Evolutionary conservation across 2,329 filamentous ascomycete species (phyloP).

Genomic region (Coniochaeta sp.): DNA sequence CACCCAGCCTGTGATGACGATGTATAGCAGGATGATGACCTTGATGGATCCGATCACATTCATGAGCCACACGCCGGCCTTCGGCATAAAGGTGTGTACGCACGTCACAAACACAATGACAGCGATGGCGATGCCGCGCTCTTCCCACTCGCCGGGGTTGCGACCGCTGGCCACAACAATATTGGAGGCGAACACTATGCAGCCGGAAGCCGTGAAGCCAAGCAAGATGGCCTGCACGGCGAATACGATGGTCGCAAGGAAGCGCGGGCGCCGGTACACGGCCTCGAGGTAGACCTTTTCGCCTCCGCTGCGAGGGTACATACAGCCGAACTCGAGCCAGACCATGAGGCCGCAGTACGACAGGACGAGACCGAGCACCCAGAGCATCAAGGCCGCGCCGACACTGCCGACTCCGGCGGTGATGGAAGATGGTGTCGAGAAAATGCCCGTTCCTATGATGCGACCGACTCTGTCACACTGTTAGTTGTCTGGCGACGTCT

Average conservation of each 20-base stretch:
- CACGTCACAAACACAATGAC: slow-evolving; percentile 21
- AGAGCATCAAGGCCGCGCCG: slow-evolving; percentile 31
- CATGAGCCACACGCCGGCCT: slow-evolving; percentile 51
- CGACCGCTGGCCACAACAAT: slow-evolving; percentile 43
- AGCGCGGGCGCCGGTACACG: slow-evolving; percentile 50
- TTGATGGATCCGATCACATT: slow-evolving; percentile 55
- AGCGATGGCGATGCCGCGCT: slow-evolving; percentile 41
- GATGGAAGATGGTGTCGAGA: slow-evolving; percentile 46
- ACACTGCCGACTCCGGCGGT: slow-evolving; percentile 45
- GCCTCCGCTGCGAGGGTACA: slow-evolving; percentile 54
- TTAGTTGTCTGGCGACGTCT: background rate
- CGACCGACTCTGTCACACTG: background rate
- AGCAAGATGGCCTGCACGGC: slow-evolving; percentile 55
- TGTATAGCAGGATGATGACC: slow-evolving; percentile 49
- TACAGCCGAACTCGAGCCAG: slow-evolving; percentile 56
- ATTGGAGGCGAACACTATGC: slow-evolving; percentile 15
- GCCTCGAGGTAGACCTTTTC: slow-evolving; percentile 61
- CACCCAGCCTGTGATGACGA: slow-evolving; percentile 53
- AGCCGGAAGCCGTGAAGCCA: slow-evolving; percentile 38
- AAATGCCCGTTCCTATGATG: slow-evolving; percentile 30
- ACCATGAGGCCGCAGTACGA: slow-evolving; percentile 53
- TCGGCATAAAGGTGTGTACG: slow-evolving; percentile 45
- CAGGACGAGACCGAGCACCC: slow-evolving; percentile 31
- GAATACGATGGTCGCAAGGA: slow-evolving; percentile 51
- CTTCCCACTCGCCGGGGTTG: slow-evolving; percentile 43